Conservation (phyloP, 495 filamentous ascomycete species). For the Neurospora sp. region DNA sequence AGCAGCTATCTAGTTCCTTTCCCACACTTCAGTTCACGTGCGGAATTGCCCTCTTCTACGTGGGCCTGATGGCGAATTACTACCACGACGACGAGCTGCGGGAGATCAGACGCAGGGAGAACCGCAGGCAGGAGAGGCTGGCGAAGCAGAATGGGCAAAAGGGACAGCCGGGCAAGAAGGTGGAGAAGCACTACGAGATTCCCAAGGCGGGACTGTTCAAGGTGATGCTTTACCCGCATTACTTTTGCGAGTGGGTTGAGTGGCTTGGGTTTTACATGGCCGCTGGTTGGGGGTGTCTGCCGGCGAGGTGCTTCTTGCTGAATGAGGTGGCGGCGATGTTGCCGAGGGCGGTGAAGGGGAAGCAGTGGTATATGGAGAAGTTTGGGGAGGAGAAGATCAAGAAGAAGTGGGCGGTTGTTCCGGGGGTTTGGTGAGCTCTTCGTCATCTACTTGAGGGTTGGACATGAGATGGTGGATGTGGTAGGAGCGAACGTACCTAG, state of each 20-base stretch:
- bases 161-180: constrained; percentile 20
- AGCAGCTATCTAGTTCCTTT: constrained; percentile 23
- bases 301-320: constrained; percentile 68
- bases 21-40: constrained; percentile 30
- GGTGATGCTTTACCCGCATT: constrained; percentile 82
- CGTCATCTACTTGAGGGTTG: not conserved
- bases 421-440: constrained; percentile 49
- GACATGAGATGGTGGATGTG: not conserved
- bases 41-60: constrained; percentile 39
- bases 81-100: constrained; percentile 72
- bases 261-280: constrained; percentile 82
- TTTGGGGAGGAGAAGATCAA: constrained; percentile 75
- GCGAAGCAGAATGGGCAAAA: constrained; percentile 31
- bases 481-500: not conserved
- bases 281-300: constrained; percentile 50
- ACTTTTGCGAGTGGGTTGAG: constrained; percentile 91
- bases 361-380: constrained; percentile 76
- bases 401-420: constrained; percentile 71
- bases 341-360: constrained; percentile 73
- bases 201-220: constrained; percentile 74
- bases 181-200: constrained; percentile 84
- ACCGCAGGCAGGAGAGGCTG: constrained; percentile 31
- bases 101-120: constrained; percentile 57
- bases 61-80: constrained; percentile 72
- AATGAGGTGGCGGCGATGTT: constrained; percentile 88